phyloP scores from a whole-genome alignment of 441 rosid species.

The Eutrema salsugineum region DNA sequence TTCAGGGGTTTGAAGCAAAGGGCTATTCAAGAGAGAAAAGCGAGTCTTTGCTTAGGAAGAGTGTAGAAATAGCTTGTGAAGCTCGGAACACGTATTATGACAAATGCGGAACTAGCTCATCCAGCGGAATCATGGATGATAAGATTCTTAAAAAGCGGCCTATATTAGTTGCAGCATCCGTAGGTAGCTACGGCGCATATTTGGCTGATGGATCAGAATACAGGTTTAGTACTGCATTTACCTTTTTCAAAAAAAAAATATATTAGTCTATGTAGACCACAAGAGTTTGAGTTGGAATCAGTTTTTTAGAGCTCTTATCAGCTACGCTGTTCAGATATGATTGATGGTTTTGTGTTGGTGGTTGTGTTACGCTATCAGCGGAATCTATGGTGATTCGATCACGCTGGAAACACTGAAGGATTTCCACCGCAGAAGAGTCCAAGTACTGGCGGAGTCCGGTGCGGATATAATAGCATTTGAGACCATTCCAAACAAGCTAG shows the following conservation, averaged over 20 bases:
- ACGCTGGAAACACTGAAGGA: conserved; percentile 59
- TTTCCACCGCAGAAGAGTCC: conserved; percentile 80
- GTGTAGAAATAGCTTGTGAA: conserved; percentile 75
- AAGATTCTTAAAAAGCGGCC: conserved; percentile 52
- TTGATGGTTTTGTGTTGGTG: not conserved
- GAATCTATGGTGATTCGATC: conserved; percentile 63
- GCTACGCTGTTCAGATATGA: not conserved
- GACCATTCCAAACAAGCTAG: conserved; percentile 86
- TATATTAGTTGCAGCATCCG: conserved; percentile 81
- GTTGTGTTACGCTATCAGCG: conserved; percentile 42
- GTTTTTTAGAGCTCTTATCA: not conserved
- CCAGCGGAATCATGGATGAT: conserved; percentile 23
- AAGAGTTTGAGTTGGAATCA: not conserved
- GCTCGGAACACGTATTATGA: conserved; percentile 53
- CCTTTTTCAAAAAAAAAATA: not conserved
- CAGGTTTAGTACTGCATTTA: conserved; percentile 42
- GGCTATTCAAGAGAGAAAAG: conserved; percentile 63
- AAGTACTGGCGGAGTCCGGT: conserved; percentile 63
- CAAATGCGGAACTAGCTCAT: conserved; percentile 40
- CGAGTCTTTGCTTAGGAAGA: conserved; percentile 65
- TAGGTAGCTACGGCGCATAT: conserved; percentile 93
- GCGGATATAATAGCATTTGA: conserved; percentile 90
- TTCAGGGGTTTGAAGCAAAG: conserved; percentile 82
- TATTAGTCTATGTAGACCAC: not conserved
- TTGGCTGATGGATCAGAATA: conserved; percentile 97